Evolutionary conservation across 164 flowering plant genomes (phyloP), one percentile per base, ranked within the genome.

Genomic region (Pachysandra terminalis): DNA sequence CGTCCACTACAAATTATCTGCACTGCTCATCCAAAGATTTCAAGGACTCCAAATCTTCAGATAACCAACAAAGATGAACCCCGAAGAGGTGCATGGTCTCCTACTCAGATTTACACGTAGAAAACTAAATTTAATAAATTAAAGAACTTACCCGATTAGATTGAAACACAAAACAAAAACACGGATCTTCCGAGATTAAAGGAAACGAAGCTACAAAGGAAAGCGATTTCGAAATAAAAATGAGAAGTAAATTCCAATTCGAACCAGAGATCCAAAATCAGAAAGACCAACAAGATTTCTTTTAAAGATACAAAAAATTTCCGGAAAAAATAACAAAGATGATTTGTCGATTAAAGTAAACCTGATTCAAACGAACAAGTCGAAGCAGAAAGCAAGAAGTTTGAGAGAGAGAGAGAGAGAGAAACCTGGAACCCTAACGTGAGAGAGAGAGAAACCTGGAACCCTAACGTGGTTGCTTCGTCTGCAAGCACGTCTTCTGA

Each of bases 381-480:
- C 7, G 60, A 56, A n/a, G 49, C 0, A 3, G 48, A 66, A 26
- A 2, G 37, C 35, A 19, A 35, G 14, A 66, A 26, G 6, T n/a
- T 7, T 7, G 27, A 19, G 12, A 28, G 45, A 65, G 41, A 28
- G 19, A 19, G 5, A 14, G 59, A 32, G 37, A 32, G 37, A 32
- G 37, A 32, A 35, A 66, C 69, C 69, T 56, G 37, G n/a, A 60
- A 40, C 45, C 48, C 63, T 53, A 26, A 22, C 13, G 17, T 14
- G 21, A 32, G 37, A 32, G 37, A 32, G 37, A 32, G 37, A 32
- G 3, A 3, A 35, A 66, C 69, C 69, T 56, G 37, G n/a, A 60
- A 40, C 45, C 48, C 63, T 53, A 26, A 22, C 13, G 17, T 14
- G 21, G 28, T 49, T 64, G 67, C 41, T 64, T 64, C 56, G 35